Evolutionary conservation across 2,329 filamentous ascomycete species (phyloP), one percentile per base, ranked within the genome.

Genomic region (Diaporthe sp.): DNA sequence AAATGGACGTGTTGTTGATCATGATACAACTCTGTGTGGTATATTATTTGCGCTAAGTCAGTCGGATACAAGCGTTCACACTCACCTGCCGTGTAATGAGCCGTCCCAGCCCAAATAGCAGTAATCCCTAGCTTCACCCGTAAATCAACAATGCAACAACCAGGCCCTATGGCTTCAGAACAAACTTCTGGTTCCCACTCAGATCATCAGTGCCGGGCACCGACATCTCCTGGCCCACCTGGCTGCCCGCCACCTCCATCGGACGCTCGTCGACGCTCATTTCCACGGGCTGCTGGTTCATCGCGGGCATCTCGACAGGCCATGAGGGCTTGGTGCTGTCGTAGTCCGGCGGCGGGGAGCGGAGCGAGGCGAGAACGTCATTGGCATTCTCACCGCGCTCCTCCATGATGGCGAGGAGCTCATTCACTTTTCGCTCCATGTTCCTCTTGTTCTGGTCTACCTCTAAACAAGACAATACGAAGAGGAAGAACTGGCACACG

Each of bases 251-350:
- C n/a, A 72, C 28, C 46, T 72, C 71, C 22, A 31, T 22, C 12
- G 71, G 71, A 2, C 71, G 71, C 57, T 72, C 71, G 55, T 39
- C 57, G 17, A 46, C 44, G 39, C 37, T 7, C 71, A 72, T 62
- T 17, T 72, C 71, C 15, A 72, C 71, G 44, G 71, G 57, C 15
- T 53, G 42, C 25, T 25, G 31, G 19, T 72, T 72, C 44, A 72
- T 10, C n/a, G 71, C 57, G 15, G 57, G 55, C 71, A 72, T 72
- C 44, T 72, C 71, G 4, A 39, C 34, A 0, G 44, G 71, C 71
- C 57, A 62, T 3, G 71, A 51, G 31, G 71, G 71, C 31, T 72
- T 62, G 31, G 57, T 72, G 17, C 57, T 62, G 22, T 72, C n/a
- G 12, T 53, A 46, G 5, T 19, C 55, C 2, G 71, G 25, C 9